Base-by-base conservation (phyloP, 1,284 basidiomycete species). In the Heterobasidion parviporum region DNA sequence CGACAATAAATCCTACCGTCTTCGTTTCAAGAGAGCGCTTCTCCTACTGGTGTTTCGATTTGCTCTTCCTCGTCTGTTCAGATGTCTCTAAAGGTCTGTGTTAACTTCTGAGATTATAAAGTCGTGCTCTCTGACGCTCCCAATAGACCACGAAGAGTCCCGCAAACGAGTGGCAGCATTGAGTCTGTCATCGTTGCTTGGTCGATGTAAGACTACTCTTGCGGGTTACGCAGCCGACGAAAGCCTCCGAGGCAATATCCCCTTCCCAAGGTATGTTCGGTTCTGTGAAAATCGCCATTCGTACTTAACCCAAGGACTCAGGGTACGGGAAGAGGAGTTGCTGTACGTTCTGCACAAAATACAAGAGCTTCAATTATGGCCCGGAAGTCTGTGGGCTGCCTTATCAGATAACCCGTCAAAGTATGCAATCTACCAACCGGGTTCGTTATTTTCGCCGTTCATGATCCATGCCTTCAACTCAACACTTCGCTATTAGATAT, bases 1-100 rank as follows among this genome's bases (percentile, higher is more conserved):
- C 33, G 89, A 41, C 10, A 41, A 41, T n/a, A 41, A 41, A 41
- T 10, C 38, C 38, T 10, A 12, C 38, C 89, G 1, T 78, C 80
- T 49, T 83, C 26, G 72, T 87, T 44, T 82, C 87, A 0, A 77
- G 90, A 50, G 94, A 98, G 69, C 76, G 88, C 8, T 93, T 94
- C 65, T 87, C 89, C 8, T 97, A 94, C 71, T 98, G 94, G 94
- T 94, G 91, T 62, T 89, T 98, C 59, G 93, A 97, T 64, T 71
- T 96, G 26, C 70, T 98, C 15, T 94, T 97, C 68, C 68, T 89
- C 59, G 77, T 90, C 26, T 93, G 89, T 63, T 86, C 86, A 0
- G 74, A 83, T 61, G 72, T 74, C 0, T 80, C 78, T 0, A 75
- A 75, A 70, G 85, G 89, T 87, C 57, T 41, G 73, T 54, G 15